Evolutionary conservation across 768 basidiomycete species (phyloP), one percentile per base, ranked within the genome.

Genomic region (Termitomyces sp.): DNA sequence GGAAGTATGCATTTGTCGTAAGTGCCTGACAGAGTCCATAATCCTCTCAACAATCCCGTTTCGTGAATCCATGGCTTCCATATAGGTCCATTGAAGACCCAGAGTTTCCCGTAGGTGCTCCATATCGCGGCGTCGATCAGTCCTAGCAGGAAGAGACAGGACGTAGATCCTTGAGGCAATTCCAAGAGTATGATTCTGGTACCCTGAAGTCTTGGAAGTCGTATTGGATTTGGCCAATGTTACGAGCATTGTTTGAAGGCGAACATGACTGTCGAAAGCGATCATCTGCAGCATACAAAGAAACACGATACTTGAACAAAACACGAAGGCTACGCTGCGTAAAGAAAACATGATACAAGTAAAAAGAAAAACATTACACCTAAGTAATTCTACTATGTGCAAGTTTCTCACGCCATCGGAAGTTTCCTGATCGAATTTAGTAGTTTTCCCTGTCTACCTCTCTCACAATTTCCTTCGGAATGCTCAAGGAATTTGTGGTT

Each of bases 61-160:
- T 12, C 75, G 71, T 0, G 78, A 67, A 17, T 79, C 73, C 3
- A 77, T 67, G 8, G 86, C 88, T 49, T 84, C 76, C 20, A 82
- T 62, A 65, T 86, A 82, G 4, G 77, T 78, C 85, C 86, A 89
- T 10, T 73, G 66, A 11, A 88, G 68, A 25, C 70, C 74, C 20
- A 88, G 79, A 8, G 69, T 67, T 11, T 66, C 69, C 29, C 83
- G 78, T 29, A 91, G 66, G 17, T 62, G 65, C 56, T 87, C 84
- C 87, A 90, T 89, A 51, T 83, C 76, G 20, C 68, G 62, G 14
- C 83, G 81, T 31, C 89, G 76, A 62, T 88, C 87, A 17, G 66
- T 66, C 36, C 89, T 81, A 32, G 68, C 72, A 9, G 83, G 80
- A 34, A 90, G 83, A 31, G 86, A 87, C 46, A 91, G 67, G 1